Conservation (phyloP, 1,284 basidiomycete genomes). For the Sporisorium reilianum region DNA sequence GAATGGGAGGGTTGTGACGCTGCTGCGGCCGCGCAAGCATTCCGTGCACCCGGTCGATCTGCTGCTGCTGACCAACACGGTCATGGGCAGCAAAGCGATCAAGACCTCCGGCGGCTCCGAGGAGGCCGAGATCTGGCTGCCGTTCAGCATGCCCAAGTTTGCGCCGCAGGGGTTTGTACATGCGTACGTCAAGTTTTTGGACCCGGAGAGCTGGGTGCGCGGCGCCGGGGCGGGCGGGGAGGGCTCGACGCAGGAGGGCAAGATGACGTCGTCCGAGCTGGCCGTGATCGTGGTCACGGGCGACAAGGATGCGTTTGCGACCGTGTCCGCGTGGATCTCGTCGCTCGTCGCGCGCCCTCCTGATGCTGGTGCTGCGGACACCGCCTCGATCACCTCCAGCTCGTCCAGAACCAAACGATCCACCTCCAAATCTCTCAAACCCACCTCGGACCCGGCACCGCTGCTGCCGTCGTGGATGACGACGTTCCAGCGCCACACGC, state of each 20-base stretch:
- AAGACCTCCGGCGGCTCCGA: slow-evolving; percentile 33
- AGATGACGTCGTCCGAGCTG: slow-evolving; percentile 33
- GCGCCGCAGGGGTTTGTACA: slow-evolving; percentile 91
- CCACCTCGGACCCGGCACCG: not conserved
- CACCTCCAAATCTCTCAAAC: slow-evolving; percentile 9
- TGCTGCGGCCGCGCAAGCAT: slow-evolving; percentile 90
- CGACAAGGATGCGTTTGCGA: slow-evolving; percentile 66
- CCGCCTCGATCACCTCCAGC: slow-evolving; percentile 4
- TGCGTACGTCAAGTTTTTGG: slow-evolving; percentile 85
- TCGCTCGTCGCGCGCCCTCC: slow-evolving; percentile 70
- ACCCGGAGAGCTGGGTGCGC: slow-evolving; percentile 30
- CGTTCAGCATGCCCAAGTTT: slow-evolving; percentile 94
- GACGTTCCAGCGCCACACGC: slow-evolving; percentile 30
- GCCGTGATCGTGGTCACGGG: slow-evolving; percentile 62
- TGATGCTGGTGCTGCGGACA: not conserved
- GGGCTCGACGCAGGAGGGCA: slow-evolving; percentile 1
- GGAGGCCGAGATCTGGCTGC: slow-evolving; percentile 89
- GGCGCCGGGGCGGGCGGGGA: not conserved
- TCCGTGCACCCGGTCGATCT: slow-evolving; percentile 83
- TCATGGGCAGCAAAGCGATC: slow-evolving; percentile 76
- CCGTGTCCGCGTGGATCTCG: slow-evolving; percentile 72
- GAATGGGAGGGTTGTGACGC: slow-evolving; percentile 82
- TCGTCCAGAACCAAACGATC: slow-evolving; percentile 1
- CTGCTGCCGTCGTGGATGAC: slow-evolving; percentile 23
- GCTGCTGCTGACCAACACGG: slow-evolving; percentile 69